Base-by-base conservation (phyloP, 1,139 yeast species). In the Diutina catenulata region DNA sequence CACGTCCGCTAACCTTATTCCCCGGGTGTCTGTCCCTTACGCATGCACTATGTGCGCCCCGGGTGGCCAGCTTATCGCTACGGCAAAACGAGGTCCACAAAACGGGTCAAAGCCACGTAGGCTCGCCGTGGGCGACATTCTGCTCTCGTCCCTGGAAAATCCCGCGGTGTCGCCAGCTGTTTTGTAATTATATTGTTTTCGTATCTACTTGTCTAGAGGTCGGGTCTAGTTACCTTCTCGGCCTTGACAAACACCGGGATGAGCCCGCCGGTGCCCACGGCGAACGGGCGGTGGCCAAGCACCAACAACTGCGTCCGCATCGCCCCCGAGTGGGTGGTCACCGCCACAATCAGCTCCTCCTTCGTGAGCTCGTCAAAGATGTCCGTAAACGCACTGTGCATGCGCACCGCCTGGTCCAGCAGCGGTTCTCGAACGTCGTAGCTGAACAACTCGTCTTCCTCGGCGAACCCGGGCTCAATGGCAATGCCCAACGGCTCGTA, bases 191-290 rank as follows among this genome's bases (percentile, higher is more conserved):
- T n/a, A n/a, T n/a, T n/a, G n/a, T n/a, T n/a, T n/a, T n/a, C n/a
- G n/a, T n/a, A n/a, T n/a, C n/a, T n/a, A n/a, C n/a, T n/a, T n/a
- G n/a, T n/a, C n/a, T n/a, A n/a, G n/a, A n/a, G n/a, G n/a, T n/a
- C n/a, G n/a, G 28, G 7, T 7, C 15, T 9, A 7, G 15, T n/a
- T 5, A 16, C 28, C 5, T 31, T 14, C 10, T 15, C 7, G 2
- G 31, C 70, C 43, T 59, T 59, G 2, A 64, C 69, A 42, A 62
- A 56, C 10, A 64, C 69, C 1, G 70, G 70, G 27, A 64, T 57
- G 57, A 64, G 55, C 5, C 70, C 70, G 10, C 70, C 70, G 5
- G 70, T 64, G 7, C 68, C 69, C 21, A 64, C 60, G 3, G 63
- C 60, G 50, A 64, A 64, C 20, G 59, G 50, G 29, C 70, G 49